Evolutionary conservation across 139 green algal genomes (phyloP).

Genomic region (Haematococcus sp.): DNA sequence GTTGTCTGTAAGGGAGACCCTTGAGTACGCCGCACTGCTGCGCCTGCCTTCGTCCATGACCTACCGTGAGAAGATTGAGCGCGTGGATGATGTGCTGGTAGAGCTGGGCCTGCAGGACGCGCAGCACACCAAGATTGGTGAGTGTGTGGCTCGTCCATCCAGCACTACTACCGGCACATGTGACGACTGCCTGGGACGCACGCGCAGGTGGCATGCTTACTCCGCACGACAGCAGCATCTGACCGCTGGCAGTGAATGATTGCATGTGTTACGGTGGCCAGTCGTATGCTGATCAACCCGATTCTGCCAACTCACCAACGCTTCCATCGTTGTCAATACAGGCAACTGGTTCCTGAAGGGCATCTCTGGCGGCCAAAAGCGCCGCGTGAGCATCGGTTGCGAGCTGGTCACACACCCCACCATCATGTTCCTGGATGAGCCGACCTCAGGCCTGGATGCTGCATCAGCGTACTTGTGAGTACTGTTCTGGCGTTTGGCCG

Average conservation of each 20-base stretch:
- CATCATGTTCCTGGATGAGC: conserved; percentile 89
- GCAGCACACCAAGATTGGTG: conserved; percentile 35
- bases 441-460: conserved; percentile 73
- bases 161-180: too few relatives aligned
- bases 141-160: too few relatives aligned
- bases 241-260: too few relatives aligned
- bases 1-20: conserved; percentile 43
- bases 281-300: too few relatives aligned
- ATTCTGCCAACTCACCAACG: too few relatives aligned
- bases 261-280: too few relatives aligned
- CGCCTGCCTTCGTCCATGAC: conserved; percentile 24
- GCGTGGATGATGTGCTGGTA: conserved; percentile 29
- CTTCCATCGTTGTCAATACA: too few relatives aligned
- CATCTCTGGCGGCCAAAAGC: conserved; percentile 48
- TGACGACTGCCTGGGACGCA: too few relatives aligned
- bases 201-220: too few relatives aligned
- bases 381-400: conserved; percentile 67
- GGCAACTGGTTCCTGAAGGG: conserved; percentile 29
- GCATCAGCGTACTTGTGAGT: conserved; percentile 60
- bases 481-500: too few relatives aligned
- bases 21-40: conserved; percentile 42
- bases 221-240: too few relatives aligned
- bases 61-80: conserved; percentile 10
- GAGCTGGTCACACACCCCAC: conserved; percentile 71
- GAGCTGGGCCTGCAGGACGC: conserved; percentile 39